Conservation (phyloP, 768 basidiomycete genomes). For the Lentinula boryana region DNA sequence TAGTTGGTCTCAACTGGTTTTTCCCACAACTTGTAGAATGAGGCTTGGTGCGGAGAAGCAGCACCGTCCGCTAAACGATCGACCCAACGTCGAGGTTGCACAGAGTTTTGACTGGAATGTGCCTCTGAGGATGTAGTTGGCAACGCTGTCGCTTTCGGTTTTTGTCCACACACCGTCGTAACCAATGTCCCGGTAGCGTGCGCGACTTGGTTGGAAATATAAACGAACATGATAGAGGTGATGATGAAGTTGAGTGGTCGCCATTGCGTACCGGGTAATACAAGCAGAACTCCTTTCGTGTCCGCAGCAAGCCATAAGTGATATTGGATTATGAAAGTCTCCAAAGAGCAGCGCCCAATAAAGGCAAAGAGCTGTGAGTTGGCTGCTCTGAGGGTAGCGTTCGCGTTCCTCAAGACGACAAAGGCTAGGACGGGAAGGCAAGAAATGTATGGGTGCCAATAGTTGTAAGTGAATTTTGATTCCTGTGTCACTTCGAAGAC, state of each 20-base stretch:
- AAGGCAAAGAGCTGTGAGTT: conserved; percentile 70
- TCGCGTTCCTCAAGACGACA: conserved; percentile 72
- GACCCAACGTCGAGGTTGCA: conserved; percentile 28
- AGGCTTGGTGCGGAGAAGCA: conserved; percentile 3
- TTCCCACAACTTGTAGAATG: conserved; percentile 16
- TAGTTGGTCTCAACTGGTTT: conserved; percentile 27
- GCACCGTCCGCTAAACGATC: conserved; percentile 30
- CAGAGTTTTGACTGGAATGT: conserved; percentile 1
- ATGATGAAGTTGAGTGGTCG: conserved; percentile 75
- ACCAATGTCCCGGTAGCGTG: conserved; percentile 73
- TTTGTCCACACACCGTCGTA: conserved; percentile 40
- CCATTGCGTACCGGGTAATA: conserved; percentile 70
- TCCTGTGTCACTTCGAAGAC: conserved; percentile 71
- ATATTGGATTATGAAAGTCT: conserved; percentile 89
- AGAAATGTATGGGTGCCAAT: conserved; percentile 79
- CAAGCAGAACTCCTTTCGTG: conserved; percentile 73
- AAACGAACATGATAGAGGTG: conserved; percentile 75
- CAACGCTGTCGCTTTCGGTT: conserved; percentile 4
- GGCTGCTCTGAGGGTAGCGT: conserved; percentile 58
- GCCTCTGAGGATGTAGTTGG: neutral
- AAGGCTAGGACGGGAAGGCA: conserved; percentile 77
- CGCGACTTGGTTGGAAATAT: conserved; percentile 70
- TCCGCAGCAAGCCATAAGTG: conserved; percentile 84
- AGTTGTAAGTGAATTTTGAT: conserved; percentile 83
- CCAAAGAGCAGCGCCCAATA: conserved; percentile 82